phyloP scores from a whole-genome alignment of 2,329 filamentous ascomycete genomes.

The Alternaria panax region DNA sequence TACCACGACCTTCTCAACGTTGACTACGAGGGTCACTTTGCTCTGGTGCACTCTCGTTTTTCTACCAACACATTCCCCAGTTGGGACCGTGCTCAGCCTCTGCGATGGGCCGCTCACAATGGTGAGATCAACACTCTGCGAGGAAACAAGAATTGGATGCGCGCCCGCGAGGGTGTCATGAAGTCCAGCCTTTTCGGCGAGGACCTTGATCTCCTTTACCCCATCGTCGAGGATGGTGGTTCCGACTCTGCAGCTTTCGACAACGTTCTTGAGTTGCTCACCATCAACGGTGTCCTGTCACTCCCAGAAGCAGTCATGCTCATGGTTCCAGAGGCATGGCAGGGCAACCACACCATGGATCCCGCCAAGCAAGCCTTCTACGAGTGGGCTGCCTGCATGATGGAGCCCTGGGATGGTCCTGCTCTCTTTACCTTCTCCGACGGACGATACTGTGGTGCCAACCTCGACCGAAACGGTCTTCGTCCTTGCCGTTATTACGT shows the following conservation, averaged over 20 bases:
- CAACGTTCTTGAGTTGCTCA: slow-evolving; percentile 91
- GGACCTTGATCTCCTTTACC: slow-evolving; percentile 88
- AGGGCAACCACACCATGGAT: slow-evolving; percentile 91
- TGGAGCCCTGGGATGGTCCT: slow-evolving; percentile 98
- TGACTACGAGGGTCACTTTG: slow-evolving; percentile 97
- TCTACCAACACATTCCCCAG: slow-evolving; percentile 98
- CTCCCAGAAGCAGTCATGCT: slow-evolving; percentile 97
- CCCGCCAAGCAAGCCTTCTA: slow-evolving; percentile 97
- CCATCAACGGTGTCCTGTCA: slow-evolving; percentile 94
- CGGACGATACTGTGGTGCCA: slow-evolving; percentile 95
- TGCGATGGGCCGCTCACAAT: slow-evolving; percentile 97
- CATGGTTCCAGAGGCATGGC: slow-evolving; percentile 98
- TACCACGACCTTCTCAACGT: slow-evolving; percentile 97
- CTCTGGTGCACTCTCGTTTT: slow-evolving; percentile 94
- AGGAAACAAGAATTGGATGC: slow-evolving; percentile 99
- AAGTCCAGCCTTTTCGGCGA: slow-evolving; percentile 92
- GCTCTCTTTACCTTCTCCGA: slow-evolving; percentile 97
- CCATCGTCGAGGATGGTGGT: slow-evolving; percentile 94
- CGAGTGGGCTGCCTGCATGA: slow-evolving; percentile 97
- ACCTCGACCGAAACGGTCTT: slow-evolving; percentile 93
- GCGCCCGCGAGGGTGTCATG: slow-evolving; percentile 92
- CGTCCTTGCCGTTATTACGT: slow-evolving; percentile 97
- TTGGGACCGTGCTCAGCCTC: slow-evolving; percentile 95
- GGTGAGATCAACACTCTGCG: slow-evolving; percentile 98
- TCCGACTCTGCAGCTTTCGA: slow-evolving; percentile 98